Percentiles rank a stretch among this genome's conserved stretches.
Conservation (phyloP, 768 basidiomycete genomes). For the Dentipellis fragilis region DNA sequence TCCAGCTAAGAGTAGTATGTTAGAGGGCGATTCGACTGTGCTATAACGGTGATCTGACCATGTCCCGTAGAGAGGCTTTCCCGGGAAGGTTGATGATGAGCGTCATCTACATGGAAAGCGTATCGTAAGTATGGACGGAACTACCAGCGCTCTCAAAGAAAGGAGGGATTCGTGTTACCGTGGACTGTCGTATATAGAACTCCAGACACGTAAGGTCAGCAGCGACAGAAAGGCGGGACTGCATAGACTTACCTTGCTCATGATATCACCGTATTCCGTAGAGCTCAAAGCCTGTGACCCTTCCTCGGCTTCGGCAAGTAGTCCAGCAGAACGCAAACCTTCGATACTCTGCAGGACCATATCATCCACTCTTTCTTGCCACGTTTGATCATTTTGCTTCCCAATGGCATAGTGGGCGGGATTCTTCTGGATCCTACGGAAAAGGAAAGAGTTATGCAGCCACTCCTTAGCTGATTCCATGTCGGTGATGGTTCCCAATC, state of each 20-base stretch:
- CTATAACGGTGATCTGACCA: constrained; percentile 32
- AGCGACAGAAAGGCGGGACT: not conserved
- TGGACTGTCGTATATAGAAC: constrained; percentile 69
- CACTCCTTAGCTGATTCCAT: constrained; percentile 67
- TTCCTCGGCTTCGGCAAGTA: constrained; percentile 39
- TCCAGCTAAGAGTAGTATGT: constrained; percentile 12
- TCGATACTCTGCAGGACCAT: constrained; percentile 60
- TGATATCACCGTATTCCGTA: constrained; percentile 76
- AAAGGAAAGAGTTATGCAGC: constrained; percentile 81
- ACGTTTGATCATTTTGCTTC: constrained; percentile 45
- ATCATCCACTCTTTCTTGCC: constrained; percentile 64
- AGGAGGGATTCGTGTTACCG: constrained; percentile 28
- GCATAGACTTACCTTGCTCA: constrained; percentile 59
- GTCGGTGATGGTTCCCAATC: constrained; percentile 71
- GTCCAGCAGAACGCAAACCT: constrained; percentile 47
- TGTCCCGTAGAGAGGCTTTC: constrained; percentile 48
- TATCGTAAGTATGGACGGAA: no score
- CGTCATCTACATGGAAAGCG: constrained; percentile 43
- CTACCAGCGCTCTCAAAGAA: not conserved
- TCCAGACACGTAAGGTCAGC: constrained; percentile 17
- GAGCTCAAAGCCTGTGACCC: constrained; percentile 35
- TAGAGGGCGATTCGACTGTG: not conserved
- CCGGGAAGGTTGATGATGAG: constrained; percentile 50
- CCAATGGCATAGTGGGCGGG: constrained; percentile 64
- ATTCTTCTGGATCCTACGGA: constrained; percentile 77